These are phyloP conservation scores for Thielaviopsis musarum DNA, from an alignment of 2,329 filamentous ascomycete species.

Conservation along the genomic window DNA sequence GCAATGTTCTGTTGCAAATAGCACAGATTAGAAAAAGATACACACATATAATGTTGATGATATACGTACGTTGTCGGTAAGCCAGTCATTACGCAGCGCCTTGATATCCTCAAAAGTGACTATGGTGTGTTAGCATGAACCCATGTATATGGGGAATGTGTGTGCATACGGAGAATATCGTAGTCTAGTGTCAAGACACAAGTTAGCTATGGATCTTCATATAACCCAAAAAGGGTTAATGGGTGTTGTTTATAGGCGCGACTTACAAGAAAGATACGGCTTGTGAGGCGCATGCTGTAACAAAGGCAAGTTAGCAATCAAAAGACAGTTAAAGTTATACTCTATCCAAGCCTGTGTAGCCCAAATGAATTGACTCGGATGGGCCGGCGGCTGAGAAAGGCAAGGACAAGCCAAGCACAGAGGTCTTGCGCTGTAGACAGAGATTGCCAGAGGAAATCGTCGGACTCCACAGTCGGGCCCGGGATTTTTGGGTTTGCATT, in stretches of 20 bases:
- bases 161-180: slow-evolving; percentile 21
- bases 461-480: neutral
- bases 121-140: slow-evolving; percentile 2
- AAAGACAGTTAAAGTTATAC: neutral
- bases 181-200: slow-evolving; percentile 16
- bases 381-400: neutral
- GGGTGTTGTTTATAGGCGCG: neutral
- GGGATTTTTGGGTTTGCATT: neutral
- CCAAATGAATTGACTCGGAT: neutral
- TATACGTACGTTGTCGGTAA: slow-evolving; percentile 72
- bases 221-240: neutral
- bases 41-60: neutral
- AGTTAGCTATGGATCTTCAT: neutral
- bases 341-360: neutral
- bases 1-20: slow-evolving; percentile 58
- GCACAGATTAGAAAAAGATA: neutral
- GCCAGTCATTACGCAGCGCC: slow-evolving; percentile 79
- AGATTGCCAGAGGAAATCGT: neutral
- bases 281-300: slow-evolving; percentile 21
- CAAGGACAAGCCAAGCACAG: neutral
- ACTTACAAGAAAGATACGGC: slow-evolving; percentile 30
- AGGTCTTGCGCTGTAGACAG: neutral
- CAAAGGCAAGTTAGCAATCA: neutral
- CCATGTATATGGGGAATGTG: neutral
- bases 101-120: slow-evolving; percentile 55